Conservation (phyloP, 2,329 filamentous ascomycete species). For the Phoma sp. region DNA sequence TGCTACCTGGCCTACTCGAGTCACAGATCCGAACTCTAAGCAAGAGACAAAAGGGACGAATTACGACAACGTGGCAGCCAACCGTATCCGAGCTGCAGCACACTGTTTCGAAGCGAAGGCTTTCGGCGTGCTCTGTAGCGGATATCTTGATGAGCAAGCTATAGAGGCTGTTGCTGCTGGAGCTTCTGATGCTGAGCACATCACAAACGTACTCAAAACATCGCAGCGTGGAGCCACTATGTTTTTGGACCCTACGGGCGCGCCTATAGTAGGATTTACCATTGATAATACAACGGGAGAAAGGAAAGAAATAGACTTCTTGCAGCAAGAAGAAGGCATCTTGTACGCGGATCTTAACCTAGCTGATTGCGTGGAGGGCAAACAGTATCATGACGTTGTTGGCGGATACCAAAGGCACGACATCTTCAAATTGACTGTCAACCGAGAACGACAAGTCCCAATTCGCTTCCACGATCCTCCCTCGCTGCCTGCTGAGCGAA, state of each 20-base stretch:
- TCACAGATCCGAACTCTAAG: constrained; percentile 3
- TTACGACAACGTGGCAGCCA: constrained; percentile 64
- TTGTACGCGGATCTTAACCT: constrained; percentile 62
- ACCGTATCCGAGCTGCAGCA: constrained; percentile 60
- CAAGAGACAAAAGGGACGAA: constrained; percentile 40
- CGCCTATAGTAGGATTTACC: constrained; percentile 50
- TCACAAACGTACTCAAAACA: constrained; percentile 45
- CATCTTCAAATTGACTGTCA: constrained; percentile 61
- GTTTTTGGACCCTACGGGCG: constrained; percentile 61
- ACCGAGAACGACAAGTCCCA: constrained; percentile 51
- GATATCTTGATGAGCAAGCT: constrained; percentile 51
- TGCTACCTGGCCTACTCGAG: constrained; percentile 61
- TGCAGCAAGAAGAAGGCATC: constrained; percentile 59
- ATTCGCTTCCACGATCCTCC: constrained; percentile 13
- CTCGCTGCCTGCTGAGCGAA: background rate
- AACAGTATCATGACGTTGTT: constrained; percentile 65
- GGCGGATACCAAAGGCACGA: constrained; percentile 64
- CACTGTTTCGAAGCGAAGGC: constrained; percentile 67
- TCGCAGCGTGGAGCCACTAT: constrained; percentile 57
- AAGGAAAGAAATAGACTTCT: constrained; percentile 38
- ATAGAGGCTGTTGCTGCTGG: constrained; percentile 47
- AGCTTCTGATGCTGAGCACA: constrained; percentile 34
- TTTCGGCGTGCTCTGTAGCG: constrained; percentile 61
- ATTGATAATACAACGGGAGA: constrained; percentile 33
- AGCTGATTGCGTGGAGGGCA: constrained; percentile 60